Conservation (phyloP, 1,139 yeast genomes). For the Pichia inconspicua region DNA sequence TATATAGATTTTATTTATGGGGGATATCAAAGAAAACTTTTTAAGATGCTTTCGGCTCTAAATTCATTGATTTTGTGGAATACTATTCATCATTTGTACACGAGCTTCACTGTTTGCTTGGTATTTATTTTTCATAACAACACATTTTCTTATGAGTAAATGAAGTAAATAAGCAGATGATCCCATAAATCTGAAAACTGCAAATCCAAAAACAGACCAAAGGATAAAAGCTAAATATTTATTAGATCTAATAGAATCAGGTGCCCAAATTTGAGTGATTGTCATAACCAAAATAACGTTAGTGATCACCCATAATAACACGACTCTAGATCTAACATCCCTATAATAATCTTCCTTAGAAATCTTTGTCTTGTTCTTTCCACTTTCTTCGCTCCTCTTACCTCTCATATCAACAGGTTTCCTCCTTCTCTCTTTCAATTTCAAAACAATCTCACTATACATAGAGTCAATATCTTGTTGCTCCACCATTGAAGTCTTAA, state of each 20-base stretch:
- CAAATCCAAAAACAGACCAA: constrained; percentile 84
- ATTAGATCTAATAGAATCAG: constrained; percentile 59
- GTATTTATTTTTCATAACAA: constrained; percentile 26
- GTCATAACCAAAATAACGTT: constrained; percentile 78
- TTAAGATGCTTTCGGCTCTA: background rate
- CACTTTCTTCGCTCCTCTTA: constrained; percentile 44
- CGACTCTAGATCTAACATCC: constrained; percentile 89
- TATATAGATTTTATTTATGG: background rate
- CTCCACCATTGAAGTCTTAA: constrained; percentile 84
- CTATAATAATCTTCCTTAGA: constrained; percentile 82
- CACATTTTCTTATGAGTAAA: constrained; percentile 28
- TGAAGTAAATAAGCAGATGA: constrained; percentile 58
- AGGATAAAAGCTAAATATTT: constrained; percentile 73
- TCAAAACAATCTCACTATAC: constrained; percentile 68
- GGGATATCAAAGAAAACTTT: background rate
- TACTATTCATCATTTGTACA: background rate
- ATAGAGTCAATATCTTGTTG: constrained; percentile 87
- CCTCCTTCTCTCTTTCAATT: constrained; percentile 66
- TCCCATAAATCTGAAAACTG: constrained; percentile 73
- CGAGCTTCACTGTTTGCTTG: constrained; percentile 12
- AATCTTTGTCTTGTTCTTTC: constrained; percentile 34
- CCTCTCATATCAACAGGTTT: constrained; percentile 40
- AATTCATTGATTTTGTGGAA: background rate
- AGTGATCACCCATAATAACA: constrained; percentile 80
- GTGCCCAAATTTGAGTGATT: constrained; percentile 70